Percentiles rank a stretch among this genome's conserved stretches.
Evolutionary conservation across 139 green algal species (phyloP).

Genomic region (Pleodorina starrii): DNA sequence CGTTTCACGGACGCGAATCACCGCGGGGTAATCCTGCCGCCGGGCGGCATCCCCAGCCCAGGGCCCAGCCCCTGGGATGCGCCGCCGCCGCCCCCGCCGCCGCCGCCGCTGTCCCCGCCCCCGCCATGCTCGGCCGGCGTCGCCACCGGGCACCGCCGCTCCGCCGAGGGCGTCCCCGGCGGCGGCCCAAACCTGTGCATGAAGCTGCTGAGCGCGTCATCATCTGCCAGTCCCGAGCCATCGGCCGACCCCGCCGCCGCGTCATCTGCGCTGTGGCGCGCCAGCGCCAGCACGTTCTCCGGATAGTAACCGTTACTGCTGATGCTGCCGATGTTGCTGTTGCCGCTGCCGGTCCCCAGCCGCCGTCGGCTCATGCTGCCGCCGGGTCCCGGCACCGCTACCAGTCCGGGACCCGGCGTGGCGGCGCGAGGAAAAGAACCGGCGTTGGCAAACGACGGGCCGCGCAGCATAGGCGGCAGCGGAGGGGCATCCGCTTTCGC

Average conservation of each 20-base stretch:
- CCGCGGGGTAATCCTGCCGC: background rate
- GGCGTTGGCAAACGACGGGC: background rate
- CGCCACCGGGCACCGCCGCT: background rate
- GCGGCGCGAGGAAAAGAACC: background rate
- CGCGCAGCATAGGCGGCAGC: background rate
- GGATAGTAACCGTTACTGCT: too few relatives aligned
- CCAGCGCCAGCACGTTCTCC: too few relatives aligned
- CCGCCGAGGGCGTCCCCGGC: background rate
- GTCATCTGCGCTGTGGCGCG: too few relatives aligned
- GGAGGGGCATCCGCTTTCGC: too few relatives aligned
- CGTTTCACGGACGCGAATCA: too few relatives aligned
- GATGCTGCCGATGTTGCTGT: too few relatives aligned
- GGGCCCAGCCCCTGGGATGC: background rate
- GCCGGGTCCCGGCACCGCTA: too few relatives aligned
- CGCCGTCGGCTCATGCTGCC: background rate
- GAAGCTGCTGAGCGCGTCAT: slow-evolving; percentile 41
- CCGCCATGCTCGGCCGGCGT: background rate
- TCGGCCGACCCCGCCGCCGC: too few relatives aligned
- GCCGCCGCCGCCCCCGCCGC: background rate
- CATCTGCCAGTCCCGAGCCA: too few relatives aligned
- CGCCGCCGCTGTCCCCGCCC: too few relatives aligned
- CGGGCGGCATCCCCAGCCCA: background rate
- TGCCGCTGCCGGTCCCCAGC: background rate
- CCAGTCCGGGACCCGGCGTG: slow-evolving; percentile 3
- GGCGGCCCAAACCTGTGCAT: slow-evolving; percentile 34